Base-by-base conservation (phyloP, 108 stramenopile genomes). In the Cylindrotheca closterium region DNA sequence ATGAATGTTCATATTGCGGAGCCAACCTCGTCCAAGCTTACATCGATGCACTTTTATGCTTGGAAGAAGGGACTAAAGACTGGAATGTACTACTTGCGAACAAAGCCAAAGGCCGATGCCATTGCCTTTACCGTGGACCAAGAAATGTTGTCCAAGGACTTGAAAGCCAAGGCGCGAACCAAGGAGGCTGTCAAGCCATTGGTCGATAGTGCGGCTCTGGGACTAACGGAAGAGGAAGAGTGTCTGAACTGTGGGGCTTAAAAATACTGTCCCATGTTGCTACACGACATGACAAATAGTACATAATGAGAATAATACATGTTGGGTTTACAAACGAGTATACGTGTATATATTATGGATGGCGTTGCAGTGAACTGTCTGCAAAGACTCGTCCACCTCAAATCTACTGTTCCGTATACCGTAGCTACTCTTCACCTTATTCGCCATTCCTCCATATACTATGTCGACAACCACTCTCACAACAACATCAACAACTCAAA, bases 1-100 rank as follows among this genome's bases (percentile, higher is more conserved):
- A 79, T 99, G 77, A 99, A 99, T 77, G 87, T 99, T 34, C 97
- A 98, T 89, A 95, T 99, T 75, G 98, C 96, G 34, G 97, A 98
- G 33, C 97, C 98, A 10, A 96, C 72, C 74, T 85, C 93, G 27
- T 77, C 81, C 34, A 96, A 96, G 75, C 72, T 98, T 42, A 99
- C 98, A 19, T 88, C 89, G 17, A 96, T 97, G 94, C 97, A 98
- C 82, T 99, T 99, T 67, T 98, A 97, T 68, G 96, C 94, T 21
- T 99, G 99, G 98, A 93, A 95, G 85, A 87, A 83, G 68, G 98
- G 98, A 15, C 83, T 99, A 42, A 99, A 99, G 96, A 98, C 99
- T 37, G 99, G 99, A 25, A 96, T 97, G 97, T 99, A 99, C 84
- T 99, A 96, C 77, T 89, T 99, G 46, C 96, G 99, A 34, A 98